Conservation (phyloP, 805 yeast species). For the Yarrowia sp. region DNA sequence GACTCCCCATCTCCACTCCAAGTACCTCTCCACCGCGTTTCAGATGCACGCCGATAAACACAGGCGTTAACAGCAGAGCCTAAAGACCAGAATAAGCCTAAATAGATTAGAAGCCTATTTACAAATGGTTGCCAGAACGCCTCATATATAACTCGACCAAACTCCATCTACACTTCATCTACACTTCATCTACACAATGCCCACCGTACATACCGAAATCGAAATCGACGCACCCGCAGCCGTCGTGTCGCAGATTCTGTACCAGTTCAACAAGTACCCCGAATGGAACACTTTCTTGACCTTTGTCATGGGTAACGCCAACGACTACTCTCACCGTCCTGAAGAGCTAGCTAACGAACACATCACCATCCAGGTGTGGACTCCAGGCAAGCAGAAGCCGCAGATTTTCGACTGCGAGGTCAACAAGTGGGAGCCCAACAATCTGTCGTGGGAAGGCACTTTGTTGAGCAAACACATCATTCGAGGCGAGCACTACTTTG, state of each 20-base stretch:
- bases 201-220: neutral
- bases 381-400: neutral
- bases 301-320: neutral
- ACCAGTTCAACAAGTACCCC: constrained; percentile 19
- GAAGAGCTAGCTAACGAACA: neutral
- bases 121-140: no score
- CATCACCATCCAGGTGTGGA: constrained; percentile 1
- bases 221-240: constrained; percentile 19
- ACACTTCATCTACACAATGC: no score
- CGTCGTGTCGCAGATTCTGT: constrained; percentile 15
- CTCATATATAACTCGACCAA: no score
- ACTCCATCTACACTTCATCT: no score
- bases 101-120: no score
- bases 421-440: neutral
- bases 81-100: no score
- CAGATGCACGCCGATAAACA: no score
- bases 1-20: no score
- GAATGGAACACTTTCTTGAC: constrained; percentile 16
- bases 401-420: neutral
- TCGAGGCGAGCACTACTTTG: constrained; percentile 19
- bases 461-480: constrained; percentile 8
- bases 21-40: no score
- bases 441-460: constrained; percentile 5
- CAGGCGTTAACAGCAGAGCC: no score
- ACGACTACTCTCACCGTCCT: neutral